Evolutionary conservation across 2,329 filamentous ascomycete species (phyloP), one percentile per base, ranked within the genome.

Genomic region (Gaeumannomyces tritici): DNA sequence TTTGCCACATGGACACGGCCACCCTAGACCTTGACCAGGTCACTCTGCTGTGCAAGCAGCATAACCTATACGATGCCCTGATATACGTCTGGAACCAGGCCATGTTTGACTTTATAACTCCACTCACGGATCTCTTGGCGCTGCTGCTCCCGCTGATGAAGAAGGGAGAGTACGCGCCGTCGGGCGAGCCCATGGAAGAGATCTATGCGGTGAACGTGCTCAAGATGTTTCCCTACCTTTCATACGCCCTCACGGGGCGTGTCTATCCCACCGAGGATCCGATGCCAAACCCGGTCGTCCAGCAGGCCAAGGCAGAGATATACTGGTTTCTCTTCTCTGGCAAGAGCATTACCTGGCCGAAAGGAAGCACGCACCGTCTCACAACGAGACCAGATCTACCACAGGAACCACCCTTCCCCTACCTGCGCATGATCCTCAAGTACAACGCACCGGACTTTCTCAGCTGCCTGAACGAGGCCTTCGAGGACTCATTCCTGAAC

Each of bases 51-150:
- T 99, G 95, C 80, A 96, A 95, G 73, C 89, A 93, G 71, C 88
- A 98, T 73, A 86, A 89, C 66, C 82, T 99, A 4, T 99, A 97
- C 71, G 96, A 99, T 74, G 96, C 95, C 2, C 83, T 97, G 63
- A 92, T 96, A 56, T 97, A 98, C 72, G 90, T 99, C 62, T 99
- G 95, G 95, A 98, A 96, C 64, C 89, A 91, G 73, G 92, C 91
- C 3, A 79, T 99, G 31, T 79, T 81, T 65, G 96, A 99, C 73
- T 97, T 96, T 69, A 87, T 97, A 65, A 96, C 93, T 1, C 93
- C 95, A 1, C 79, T 98, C 63, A 88, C 91, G 67, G 92, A 97
- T 65, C 82, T 99, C 2, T 78, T 96, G 59, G 78, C 83, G 18
- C 79, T 97, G n/a, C 73, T 89, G 35, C 76, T 83, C 67, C 84